Conservation (phyloP, 2,329 filamentous ascomycete species). For the Coleophoma cylindrospora region DNA sequence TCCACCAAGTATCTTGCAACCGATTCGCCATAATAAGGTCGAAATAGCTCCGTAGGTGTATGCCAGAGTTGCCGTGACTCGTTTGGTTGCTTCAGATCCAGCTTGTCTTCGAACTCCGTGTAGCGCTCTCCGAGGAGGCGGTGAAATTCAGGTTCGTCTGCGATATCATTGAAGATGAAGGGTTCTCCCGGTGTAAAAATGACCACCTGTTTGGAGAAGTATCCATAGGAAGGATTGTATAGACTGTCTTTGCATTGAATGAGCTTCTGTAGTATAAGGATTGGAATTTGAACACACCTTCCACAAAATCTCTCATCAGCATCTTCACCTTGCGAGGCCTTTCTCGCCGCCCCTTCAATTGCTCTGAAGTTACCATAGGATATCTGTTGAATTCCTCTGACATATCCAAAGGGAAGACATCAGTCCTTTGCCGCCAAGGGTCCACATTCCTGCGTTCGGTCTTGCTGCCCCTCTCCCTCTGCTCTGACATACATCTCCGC, state of each 20-base stretch:
- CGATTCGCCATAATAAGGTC: conserved; percentile 93
- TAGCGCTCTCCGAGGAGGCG: conserved; percentile 72
- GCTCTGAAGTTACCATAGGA: conserved; percentile 78
- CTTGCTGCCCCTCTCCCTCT: conserved; percentile 5
- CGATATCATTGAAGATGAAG: conserved; percentile 78
- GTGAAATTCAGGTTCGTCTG: conserved; percentile 84
- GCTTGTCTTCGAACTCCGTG: conserved; percentile 79
- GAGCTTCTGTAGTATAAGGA: conserved; percentile 5
- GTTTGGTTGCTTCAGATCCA: conserved; percentile 65
- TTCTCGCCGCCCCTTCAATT: conserved; percentile 66
- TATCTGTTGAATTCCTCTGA: conserved; percentile 75
- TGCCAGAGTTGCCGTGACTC: conserved; percentile 93
- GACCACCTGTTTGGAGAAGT: conserved; percentile 93
- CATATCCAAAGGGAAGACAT: conserved; percentile 71
- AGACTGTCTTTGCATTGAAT: conserved; percentile 63
- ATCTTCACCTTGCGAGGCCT: conserved; percentile 89
- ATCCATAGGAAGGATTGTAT: conserved; percentile 92
- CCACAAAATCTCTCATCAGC: conserved; percentile 95
- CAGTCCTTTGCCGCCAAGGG: conserved; percentile 81
- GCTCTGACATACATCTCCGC: conserved; percentile 23
- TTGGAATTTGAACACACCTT: conserved; percentile 50
- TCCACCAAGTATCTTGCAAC: conserved; percentile 93
- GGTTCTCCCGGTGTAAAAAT: conserved; percentile 92
- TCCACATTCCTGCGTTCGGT: conserved; percentile 47
- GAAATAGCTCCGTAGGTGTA: conserved; percentile 94